Evolutionary conservation across 176 grass and related monocot genomes (phyloP).

Genomic region (Cymbopogon citratus): DNA sequence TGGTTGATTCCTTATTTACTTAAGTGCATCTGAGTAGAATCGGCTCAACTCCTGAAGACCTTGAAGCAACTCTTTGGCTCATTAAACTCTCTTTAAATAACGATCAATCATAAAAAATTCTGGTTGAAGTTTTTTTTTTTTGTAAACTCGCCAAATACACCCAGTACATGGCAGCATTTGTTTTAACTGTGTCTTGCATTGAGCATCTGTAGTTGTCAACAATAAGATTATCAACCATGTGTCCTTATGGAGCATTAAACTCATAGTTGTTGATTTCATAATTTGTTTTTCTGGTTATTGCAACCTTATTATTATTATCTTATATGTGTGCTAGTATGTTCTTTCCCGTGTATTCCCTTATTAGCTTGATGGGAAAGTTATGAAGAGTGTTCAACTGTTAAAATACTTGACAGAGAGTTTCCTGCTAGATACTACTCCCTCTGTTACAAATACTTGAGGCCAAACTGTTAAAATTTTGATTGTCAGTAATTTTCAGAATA

Average conservation of each 20-base stretch:
- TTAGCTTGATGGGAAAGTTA: conserved; percentile 8
- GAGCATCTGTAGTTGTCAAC: not conserved
- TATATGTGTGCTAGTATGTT: not conserved
- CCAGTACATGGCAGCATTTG: not conserved
- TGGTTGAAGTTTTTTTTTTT: not conserved
- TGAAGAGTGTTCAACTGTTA: not conserved
- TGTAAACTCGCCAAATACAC: not conserved
- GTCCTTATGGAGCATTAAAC: not conserved
- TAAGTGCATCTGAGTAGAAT: not conserved
- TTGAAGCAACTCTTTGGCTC: not conserved
- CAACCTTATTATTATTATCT: not conserved
- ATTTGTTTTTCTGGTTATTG: not conserved
- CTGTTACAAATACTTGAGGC: not conserved
- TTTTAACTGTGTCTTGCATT: not conserved
- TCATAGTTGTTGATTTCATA: not conserved
- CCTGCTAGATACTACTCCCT: conserved; percentile 5
- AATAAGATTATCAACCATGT: not conserved
- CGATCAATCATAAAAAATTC: not conserved
- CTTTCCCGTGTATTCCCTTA: not conserved
- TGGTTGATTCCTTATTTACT: not conserved
- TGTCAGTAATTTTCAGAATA: not conserved
- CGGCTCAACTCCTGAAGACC: not conserved
- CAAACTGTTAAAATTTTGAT: not conserved
- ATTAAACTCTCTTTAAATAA: not conserved
- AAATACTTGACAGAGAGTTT: not conserved